Conservation (phyloP, 2,329 filamentous ascomycete species). For the Endoconidiophora laricicola region DNA sequence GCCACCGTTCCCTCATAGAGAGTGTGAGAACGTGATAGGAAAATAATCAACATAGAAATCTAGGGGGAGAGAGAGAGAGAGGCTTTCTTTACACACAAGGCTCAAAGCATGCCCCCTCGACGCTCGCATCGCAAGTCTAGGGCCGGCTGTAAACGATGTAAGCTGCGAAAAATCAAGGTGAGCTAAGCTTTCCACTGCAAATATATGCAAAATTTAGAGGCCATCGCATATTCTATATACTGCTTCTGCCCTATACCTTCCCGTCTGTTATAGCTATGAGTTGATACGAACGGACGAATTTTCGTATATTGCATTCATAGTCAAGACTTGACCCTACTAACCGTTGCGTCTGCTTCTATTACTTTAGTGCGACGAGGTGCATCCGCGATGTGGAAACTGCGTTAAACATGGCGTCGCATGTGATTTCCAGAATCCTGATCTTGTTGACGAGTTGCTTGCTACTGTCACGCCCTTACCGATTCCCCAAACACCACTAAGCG, state of each 20-base stretch:
- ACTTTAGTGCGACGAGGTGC: conserved; percentile 45
- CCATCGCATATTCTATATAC: neutral
- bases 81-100: too few species aligned
- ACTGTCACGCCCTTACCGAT: conserved; percentile 21
- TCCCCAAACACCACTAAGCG: conserved; percentile 16
- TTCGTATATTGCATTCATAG: neutral
- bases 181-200: neutral
- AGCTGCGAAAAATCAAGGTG: conserved; percentile 54
- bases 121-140: conserved; percentile 55
- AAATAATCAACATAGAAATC: too few species aligned
- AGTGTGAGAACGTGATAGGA: too few species aligned
- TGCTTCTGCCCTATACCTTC: neutral
- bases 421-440: conserved; percentile 41
- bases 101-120: conserved; percentile 38
- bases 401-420: conserved; percentile 49
- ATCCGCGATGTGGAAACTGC: conserved; percentile 50
- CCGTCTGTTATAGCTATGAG: neutral
- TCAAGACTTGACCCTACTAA: neutral
- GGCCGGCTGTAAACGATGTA: conserved; percentile 49
- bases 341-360: neutral
- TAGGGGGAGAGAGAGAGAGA: too few species aligned
- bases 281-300: neutral
- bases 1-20: too few species aligned
- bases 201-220: neutral
- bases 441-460: conserved; percentile 28